Evolutionary conservation across 345 rosid species (phyloP).

Genomic region (Diplotaxis tenuifolia): DNA sequence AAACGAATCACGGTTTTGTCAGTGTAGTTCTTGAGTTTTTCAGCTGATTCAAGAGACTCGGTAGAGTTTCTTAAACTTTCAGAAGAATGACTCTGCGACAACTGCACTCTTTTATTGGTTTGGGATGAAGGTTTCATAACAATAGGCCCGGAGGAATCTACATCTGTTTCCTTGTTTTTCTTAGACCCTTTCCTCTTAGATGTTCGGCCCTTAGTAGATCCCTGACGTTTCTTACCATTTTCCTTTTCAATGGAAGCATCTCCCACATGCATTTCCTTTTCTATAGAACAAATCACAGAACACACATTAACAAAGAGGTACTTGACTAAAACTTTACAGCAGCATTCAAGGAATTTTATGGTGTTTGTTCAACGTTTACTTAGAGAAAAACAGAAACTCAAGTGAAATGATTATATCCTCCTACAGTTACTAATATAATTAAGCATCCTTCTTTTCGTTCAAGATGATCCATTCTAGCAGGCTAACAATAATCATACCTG

Average conservation of each 20-base stretch:
- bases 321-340: background rate
- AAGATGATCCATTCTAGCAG: background rate
- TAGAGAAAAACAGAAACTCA: background rate
- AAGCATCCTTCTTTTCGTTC: background rate
- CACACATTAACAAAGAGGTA: background rate
- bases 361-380: background rate
- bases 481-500: constrained; percentile 41
- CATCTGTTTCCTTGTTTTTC: constrained; percentile 24
- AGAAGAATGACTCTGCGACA: constrained; percentile 51
- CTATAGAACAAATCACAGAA: constrained; percentile 33
- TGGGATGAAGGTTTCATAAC: constrained; percentile 70
- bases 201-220: constrained; percentile 19
- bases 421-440: background rate
- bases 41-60: constrained; percentile 33
- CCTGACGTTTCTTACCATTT: constrained; percentile 24
- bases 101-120: constrained; percentile 86
- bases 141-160: constrained; percentile 35
- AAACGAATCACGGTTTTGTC: constrained; percentile 35
- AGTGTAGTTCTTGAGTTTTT: constrained; percentile 10
- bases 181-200: constrained; percentile 34
- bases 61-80: constrained; percentile 34
- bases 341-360: background rate
- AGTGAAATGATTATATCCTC: background rate
- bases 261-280: constrained; percentile 34
- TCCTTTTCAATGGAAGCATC: constrained; percentile 19